A percentile compares a stretch with the other conserved stretches of the same genome.
Evolutionary conservation across 495 filamentous ascomycete genomes (phyloP).

Genomic region (Aspergillus nidulans): DNA sequence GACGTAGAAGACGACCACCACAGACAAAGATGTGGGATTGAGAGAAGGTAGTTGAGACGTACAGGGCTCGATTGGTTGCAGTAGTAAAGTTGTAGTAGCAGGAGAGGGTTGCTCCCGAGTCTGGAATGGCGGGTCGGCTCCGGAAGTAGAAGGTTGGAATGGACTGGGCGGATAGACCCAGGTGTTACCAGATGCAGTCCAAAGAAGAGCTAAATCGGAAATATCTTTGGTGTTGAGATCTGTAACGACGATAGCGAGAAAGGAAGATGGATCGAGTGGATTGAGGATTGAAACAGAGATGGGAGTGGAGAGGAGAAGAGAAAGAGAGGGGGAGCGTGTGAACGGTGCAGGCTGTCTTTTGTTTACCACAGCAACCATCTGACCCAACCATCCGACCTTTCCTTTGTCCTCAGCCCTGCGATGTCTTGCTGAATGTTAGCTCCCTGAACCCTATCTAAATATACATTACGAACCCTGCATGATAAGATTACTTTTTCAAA

Average conservation of each 20-base stretch:
- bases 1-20: background rate
- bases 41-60: conserved; percentile 11
- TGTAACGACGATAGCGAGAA: background rate
- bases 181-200: conserved; percentile 11
- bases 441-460: background rate
- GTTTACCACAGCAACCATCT: conserved; percentile 11
- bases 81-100: conserved; percentile 18
- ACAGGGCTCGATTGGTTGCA: conserved; percentile 25
- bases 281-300: conserved; percentile 1
- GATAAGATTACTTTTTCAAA: background rate
- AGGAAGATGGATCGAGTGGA: background rate
- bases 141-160: conserved; percentile 21
- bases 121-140: conserved; percentile 40
- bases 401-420: background rate
- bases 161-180: conserved; percentile 26
- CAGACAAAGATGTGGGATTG: background rate
- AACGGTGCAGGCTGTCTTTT: background rate
- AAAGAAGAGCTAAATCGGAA: background rate
- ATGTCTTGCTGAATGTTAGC: background rate
- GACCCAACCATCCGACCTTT: background rate
- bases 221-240: background rate
- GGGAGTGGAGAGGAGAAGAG: background rate
- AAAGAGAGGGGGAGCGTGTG: background rate
- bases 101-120: conserved; percentile 36
- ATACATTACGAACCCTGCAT: background rate